phyloP scores from a whole-genome alignment of 129 eudicot species.

The Erigeron canadensis region DNA sequence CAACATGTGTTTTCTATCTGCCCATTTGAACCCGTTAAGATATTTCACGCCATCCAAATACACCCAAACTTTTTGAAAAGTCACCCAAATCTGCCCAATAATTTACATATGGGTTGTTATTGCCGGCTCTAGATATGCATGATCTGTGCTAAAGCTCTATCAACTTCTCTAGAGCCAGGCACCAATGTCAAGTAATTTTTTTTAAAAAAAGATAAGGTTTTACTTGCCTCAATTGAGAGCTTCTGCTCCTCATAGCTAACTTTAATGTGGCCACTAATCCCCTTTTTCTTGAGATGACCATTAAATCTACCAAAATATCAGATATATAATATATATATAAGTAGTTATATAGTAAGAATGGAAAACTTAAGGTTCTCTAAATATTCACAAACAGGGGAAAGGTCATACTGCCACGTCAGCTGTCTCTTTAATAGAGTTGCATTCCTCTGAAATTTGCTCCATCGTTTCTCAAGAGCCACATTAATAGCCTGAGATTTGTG shows the following conservation, averaged over 20 bases:
- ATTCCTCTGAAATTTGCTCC: conserved; percentile 72
- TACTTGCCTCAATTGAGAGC: conserved; percentile 78
- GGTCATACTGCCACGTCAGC: conserved; percentile 78
- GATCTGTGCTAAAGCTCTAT: background rate
- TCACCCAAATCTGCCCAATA: too few species aligned
- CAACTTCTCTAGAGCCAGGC: background rate
- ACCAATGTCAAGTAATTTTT: background rate
- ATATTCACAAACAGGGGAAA: conserved; percentile 9
- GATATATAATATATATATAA: conserved; percentile 2
- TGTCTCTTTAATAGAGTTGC: conserved; percentile 70
- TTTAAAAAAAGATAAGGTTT: background rate
- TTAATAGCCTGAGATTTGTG: conserved; percentile 54
- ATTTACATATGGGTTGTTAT: too few species aligned
- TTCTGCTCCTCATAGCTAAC: conserved; percentile 78
- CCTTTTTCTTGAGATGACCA: conserved; percentile 82
- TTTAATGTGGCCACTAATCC: conserved; percentile 72
- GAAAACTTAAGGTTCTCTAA: background rate
- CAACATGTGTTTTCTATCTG: too few species aligned
- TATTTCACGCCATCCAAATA: too few species aligned
- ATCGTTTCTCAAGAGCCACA: conserved; percentile 62
- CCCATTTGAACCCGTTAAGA: too few species aligned
- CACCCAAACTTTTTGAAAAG: too few species aligned
- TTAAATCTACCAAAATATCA: conserved; percentile 55
- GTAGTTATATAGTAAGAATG: background rate
- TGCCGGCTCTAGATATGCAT: background rate